Conservation (phyloP, 345 rosid genomes). For the Gossypium australe region DNA sequence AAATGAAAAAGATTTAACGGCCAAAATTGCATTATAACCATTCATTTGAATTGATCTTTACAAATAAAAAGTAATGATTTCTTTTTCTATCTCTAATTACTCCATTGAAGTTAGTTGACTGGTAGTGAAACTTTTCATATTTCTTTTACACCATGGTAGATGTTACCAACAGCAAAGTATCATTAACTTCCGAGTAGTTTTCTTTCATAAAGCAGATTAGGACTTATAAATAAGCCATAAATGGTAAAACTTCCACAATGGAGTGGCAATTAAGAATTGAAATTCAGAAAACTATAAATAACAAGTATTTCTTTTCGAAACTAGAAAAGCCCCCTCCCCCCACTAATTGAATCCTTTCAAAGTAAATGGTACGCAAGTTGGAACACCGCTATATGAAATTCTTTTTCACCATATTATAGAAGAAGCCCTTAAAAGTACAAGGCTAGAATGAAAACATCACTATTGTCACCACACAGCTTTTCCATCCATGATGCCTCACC, state of each 20-base stretch:
- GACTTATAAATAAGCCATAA: not conserved
- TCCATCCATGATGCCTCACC: slow-evolving; percentile 35
- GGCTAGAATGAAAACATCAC: slow-evolving; percentile 19
- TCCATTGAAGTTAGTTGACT: not conserved
- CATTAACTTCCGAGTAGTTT: not conserved
- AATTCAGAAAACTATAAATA: not conserved
- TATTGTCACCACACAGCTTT: slow-evolving; percentile 22
- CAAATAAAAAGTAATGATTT: not conserved
- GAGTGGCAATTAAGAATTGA: not conserved
- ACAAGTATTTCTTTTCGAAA: not conserved
- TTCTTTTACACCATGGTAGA: not conserved
- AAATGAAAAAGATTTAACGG: not conserved
- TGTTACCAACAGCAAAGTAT: not conserved
- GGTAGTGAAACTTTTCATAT: not conserved
- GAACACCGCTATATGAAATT: slow-evolving; percentile 6
- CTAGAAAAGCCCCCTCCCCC: not conserved
- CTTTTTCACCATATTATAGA: not conserved
- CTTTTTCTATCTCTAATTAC: not conserved
- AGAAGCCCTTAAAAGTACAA: slow-evolving; percentile 26
- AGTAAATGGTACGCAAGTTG: slow-evolving; percentile 2
- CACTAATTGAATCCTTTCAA: not conserved
- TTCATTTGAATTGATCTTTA: not conserved
- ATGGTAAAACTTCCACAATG: not conserved
- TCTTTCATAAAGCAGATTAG: not conserved
- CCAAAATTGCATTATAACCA: not conserved